Conservation (phyloP, 1,139 yeast species). For the Blastobotrys proliferans region DNA sequence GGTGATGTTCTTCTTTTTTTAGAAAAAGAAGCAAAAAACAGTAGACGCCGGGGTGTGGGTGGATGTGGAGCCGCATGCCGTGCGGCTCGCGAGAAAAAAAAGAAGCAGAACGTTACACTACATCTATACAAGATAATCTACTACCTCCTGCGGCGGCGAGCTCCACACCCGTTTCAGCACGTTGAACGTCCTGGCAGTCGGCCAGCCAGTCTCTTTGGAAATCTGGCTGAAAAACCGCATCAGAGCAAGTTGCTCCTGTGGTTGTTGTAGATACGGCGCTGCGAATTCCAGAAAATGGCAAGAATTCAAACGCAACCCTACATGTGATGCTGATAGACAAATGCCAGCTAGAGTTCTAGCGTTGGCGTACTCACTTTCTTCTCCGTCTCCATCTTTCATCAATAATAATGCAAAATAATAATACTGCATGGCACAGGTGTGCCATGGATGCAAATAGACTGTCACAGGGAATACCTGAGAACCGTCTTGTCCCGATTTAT, state of each 20-base stretch:
- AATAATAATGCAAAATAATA: conserved; percentile 6
- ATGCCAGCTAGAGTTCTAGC: conserved; percentile 5
- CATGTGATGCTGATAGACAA: not conserved
- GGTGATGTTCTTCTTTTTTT: too few species aligned
- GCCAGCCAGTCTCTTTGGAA: conserved; percentile 6
- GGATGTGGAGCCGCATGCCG: too few species aligned
- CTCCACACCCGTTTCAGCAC: conserved; percentile 4
- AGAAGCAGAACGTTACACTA: too few species aligned
- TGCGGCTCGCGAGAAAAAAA: too few species aligned
- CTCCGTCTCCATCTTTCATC: conserved; percentile 7
- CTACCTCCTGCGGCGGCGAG: too few species aligned
- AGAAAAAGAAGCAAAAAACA: too few species aligned
- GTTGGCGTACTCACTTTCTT: not conserved
- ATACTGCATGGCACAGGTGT: conserved; percentile 6
- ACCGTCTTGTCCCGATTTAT: not conserved
- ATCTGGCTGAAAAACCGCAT: not conserved
- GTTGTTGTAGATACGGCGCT: not conserved
- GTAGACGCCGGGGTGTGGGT: too few species aligned
- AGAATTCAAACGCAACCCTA: conserved; percentile 2
- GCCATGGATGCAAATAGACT: conserved; percentile 7
- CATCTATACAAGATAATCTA: too few species aligned
- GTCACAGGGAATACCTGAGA: conserved; percentile 1
- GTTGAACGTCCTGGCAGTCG: conserved; percentile 4
- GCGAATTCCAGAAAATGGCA: conserved; percentile 5
- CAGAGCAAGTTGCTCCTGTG: not conserved